Conservation (phyloP, 345 rosid genomes). For the Heritiera littoralis region DNA sequence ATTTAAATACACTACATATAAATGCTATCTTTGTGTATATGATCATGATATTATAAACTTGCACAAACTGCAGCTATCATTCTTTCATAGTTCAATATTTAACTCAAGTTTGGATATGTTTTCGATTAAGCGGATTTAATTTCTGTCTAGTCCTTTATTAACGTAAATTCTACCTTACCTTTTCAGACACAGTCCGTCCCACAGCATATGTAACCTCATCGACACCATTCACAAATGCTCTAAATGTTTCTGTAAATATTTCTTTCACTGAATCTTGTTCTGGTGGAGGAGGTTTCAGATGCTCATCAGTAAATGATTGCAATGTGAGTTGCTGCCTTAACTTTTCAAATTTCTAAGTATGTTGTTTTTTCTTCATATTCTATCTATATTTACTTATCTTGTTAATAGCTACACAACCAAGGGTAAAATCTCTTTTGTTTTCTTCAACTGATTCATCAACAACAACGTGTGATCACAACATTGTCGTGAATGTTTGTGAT, state of each 20-base stretch:
- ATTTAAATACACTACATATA: neutral
- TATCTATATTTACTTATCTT: neutral
- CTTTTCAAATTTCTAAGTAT: neutral
- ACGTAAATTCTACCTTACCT: conserved; percentile 23
- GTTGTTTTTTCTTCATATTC: neutral
- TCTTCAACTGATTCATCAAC: neutral
- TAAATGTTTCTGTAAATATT: conserved; percentile 68
- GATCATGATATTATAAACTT: neutral
- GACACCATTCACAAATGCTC: conserved; percentile 70
- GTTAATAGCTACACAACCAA: neutral
- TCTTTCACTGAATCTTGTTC: conserved; percentile 76
- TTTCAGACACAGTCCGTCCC: conserved; percentile 81
- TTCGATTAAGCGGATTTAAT: neutral
- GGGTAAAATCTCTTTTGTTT: neutral
- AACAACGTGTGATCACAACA: neutral
- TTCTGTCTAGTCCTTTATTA: conserved; percentile 12
- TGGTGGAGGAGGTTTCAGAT: conserved; percentile 71
- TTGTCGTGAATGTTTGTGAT: neutral
- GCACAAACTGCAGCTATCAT: neutral
- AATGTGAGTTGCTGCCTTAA: conserved; percentile 78
- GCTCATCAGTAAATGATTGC: conserved; percentile 77
- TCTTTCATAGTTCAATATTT: neutral
- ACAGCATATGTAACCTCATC: conserved; percentile 66
- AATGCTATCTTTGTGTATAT: neutral
- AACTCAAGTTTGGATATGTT: neutral